These are phyloP conservation scores for Fusarium sacchari DNA, from an alignment of 2,329 filamentous ascomycete genomes.

Conservation along the genomic window DNA sequence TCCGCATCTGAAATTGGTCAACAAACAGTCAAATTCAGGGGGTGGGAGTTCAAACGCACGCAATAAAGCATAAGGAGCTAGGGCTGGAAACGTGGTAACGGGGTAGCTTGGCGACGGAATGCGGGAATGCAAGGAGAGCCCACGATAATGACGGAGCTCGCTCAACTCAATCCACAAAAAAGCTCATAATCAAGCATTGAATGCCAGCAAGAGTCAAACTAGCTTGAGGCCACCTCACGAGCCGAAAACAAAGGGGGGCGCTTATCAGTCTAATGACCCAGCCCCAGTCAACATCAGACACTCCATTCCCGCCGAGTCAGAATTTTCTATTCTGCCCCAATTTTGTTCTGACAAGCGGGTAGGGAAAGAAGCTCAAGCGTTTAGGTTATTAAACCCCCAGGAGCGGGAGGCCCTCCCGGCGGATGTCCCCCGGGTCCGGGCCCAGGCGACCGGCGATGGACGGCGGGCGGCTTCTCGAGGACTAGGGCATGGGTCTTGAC, in stretches of 20 bases:
- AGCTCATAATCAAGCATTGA: constrained; percentile 19
- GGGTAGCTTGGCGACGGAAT: constrained; percentile 33
- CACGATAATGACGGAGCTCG: constrained; percentile 31
- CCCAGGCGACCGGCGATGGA: constrained; percentile 28
- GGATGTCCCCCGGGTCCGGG: constrained; percentile 34
- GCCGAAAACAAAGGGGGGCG: constrained; percentile 23
- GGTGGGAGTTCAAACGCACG: constrained; percentile 18
- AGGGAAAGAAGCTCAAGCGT: constrained; percentile 33
- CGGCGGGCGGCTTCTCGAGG: constrained; percentile 19
- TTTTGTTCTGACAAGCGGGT: constrained; percentile 36
- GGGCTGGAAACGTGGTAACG: constrained; percentile 40
- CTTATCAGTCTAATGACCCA: constrained; percentile 16
- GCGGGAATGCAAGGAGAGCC: constrained; percentile 39
- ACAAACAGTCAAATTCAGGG: constrained; percentile 9
- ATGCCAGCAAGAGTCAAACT: constrained; percentile 23
- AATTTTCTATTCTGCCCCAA: constrained; percentile 29
- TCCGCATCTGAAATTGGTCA: constrained; percentile 11
- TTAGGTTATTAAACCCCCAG: constrained; percentile 33
- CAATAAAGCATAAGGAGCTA: constrained; percentile 21
- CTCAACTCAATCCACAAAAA: constrained; percentile 29
- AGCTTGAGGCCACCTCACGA: constrained; percentile 29
- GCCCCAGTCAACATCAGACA: constrained; percentile 22
- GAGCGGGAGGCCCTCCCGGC: constrained; percentile 37
- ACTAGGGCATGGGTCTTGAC: constrained; percentile 28
- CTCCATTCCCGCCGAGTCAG: constrained; percentile 35